A percentile compares a stretch with the other conserved stretches of the same genome.
These are phyloP conservation scores for Rhodosporidiobolus sp. DNA, from an alignment of 768 basidiomycete genomes.

Conservation along the genomic window DNA sequence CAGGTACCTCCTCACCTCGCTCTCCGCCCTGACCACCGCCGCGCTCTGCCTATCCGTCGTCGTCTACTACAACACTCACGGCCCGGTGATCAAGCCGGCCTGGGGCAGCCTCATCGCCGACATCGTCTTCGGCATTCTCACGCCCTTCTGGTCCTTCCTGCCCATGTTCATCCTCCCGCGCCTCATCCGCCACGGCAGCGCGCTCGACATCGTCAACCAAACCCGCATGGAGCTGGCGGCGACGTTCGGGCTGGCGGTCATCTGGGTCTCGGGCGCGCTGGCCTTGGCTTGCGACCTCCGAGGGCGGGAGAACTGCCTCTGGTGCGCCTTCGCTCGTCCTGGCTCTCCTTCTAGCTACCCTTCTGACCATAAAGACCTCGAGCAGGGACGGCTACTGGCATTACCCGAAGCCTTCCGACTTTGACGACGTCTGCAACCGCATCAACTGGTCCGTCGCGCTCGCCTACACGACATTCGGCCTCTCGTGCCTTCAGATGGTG, in stretches of 20 bases:
- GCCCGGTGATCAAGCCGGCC: conserved; percentile 31
- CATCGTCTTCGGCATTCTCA: conserved; percentile 34
- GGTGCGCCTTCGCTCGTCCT: conserved; percentile 1
- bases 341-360: too few species aligned
- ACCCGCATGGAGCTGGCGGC: conserved; percentile 30
- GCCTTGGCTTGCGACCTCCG: conserved; percentile 31
- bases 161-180: conserved; percentile 22
- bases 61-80: conserved; percentile 34
- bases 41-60: conserved; percentile 32
- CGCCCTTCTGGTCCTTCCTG: conserved; percentile 26
- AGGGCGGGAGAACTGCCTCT: conserved; percentile 34
- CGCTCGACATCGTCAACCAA: conserved; percentile 31
- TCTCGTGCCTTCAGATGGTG: conserved; percentile 20
- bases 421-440: conserved; percentile 34
- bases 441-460: conserved; percentile 36
- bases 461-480: conserved; percentile 34
- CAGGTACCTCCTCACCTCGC: conserved; percentile 27
- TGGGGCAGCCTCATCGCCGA: conserved; percentile 36
- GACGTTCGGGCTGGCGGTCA: conserved; percentile 18
- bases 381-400: conserved; percentile 38
- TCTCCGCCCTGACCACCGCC: conserved; percentile 27
- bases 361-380: background rate
- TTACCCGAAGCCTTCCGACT: conserved; percentile 35
- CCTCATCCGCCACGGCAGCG: conserved; percentile 21
- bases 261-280: conserved; percentile 35